phyloP scores from a whole-genome alignment of 148 eudicot genomes.

The Rhododendron vialii region DNA sequence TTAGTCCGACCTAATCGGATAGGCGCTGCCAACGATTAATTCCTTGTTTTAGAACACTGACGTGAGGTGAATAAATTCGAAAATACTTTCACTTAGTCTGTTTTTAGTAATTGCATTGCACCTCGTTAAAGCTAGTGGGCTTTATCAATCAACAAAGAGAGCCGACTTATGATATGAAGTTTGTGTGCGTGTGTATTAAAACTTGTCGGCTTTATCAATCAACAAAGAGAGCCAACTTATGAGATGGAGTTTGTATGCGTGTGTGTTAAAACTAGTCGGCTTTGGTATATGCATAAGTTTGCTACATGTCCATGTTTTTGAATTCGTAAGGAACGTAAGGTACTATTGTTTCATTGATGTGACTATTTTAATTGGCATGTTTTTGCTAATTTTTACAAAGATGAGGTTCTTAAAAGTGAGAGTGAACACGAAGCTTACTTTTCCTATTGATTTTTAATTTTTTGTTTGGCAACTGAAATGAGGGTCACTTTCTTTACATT shows the following conservation, averaged over 20 bases:
- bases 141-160: not conserved
- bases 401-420: not conserved
- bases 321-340: not conserved
- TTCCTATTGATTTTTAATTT: too few species aligned
- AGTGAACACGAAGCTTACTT: not conserved
- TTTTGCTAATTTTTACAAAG: not conserved
- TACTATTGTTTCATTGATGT: not conserved
- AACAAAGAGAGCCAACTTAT: not conserved
- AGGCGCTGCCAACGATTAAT: too few species aligned
- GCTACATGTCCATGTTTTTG: not conserved
- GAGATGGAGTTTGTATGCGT: not conserved
- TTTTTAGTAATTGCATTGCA: not conserved
- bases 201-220: not conserved
- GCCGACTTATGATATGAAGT: not conserved
- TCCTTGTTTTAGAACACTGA: too few species aligned
- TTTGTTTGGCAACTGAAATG: not conserved
- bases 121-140: not conserved
- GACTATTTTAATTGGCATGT: not conserved
- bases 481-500: not conserved
- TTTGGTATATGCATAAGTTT: not conserved
- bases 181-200: not conserved
- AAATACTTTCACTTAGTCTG: too few species aligned
- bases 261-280: not conserved
- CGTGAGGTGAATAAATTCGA: not conserved
- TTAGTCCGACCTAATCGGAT: too few species aligned